Percentiles rank a stretch among this genome's conserved stretches.
Evolutionary conservation across 164 flowering plant species (phyloP).

Genomic region (Magnolia kwangsiensis): DNA sequence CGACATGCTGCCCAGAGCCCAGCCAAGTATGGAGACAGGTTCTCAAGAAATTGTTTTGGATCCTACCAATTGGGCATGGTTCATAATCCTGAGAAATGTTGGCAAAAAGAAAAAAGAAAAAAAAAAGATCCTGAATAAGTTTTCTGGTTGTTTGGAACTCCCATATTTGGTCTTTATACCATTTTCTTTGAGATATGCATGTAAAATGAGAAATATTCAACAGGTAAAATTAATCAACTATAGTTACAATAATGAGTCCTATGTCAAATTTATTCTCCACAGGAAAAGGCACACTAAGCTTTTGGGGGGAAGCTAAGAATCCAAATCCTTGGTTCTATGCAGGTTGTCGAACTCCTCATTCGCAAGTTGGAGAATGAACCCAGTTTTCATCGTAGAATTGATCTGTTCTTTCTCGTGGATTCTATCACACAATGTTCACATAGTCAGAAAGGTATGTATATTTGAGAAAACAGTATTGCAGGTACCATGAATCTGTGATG

Average conservation of each 20-base stretch:
- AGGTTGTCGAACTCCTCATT: constrained; percentile 96
- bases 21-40: neutral
- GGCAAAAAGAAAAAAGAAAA: too few relatives aligned
- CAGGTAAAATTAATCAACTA: neutral
- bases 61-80: neutral
- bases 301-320: constrained; percentile 3
- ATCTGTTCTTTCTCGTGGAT: constrained; percentile 91
- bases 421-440: constrained; percentile 97
- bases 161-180: neutral
- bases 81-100: neutral
- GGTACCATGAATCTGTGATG: neutral
- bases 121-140: too few relatives aligned
- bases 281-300: neutral
- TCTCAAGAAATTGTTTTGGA: neutral
- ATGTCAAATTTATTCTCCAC: neutral
- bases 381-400: constrained; percentile 82
- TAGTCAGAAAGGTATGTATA: constrained; percentile 75
- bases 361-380: constrained; percentile 84
- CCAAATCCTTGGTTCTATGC: constrained; percentile 18
- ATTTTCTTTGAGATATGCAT: neutral
- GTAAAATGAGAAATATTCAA: neutral
- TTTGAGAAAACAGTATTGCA: neutral
- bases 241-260: neutral
- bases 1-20: neutral
- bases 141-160: neutral